A percentile compares a stretch with the other conserved stretches of the same genome.
Evolutionary conservation across 441 rosid genomes (phyloP).

Genomic region (Adansonia madagascariensis): DNA sequence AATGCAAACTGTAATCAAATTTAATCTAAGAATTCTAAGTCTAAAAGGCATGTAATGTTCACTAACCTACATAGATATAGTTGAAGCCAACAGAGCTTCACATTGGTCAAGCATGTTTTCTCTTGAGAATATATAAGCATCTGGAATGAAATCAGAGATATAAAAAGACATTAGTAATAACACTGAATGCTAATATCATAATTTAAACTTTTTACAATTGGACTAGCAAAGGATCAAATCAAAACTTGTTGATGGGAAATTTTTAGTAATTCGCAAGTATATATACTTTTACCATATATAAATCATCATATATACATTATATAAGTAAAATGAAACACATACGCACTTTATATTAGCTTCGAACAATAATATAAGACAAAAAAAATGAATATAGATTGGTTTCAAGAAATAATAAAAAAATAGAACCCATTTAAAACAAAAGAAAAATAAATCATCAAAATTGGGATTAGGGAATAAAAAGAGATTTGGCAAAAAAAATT

Average conservation of each 20-base stretch:
- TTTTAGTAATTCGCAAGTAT: neutral
- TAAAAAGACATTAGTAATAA: conserved; percentile 7
- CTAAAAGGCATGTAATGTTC: neutral
- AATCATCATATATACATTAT: too few species aligned
- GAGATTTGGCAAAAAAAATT: too few species aligned
- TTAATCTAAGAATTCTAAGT: neutral
- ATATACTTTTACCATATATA: neutral
- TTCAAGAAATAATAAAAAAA: too few species aligned
- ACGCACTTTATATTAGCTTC: too few species aligned
- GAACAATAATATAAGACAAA: too few species aligned
- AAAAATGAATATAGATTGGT: too few species aligned
- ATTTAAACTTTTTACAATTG: neutral
- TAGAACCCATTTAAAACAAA: too few species aligned
- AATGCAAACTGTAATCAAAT: neutral
- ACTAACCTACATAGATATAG: conserved; percentile 66
- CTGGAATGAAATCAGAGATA: conserved; percentile 5
- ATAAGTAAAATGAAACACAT: too few species aligned
- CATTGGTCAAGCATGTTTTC: conserved; percentile 57
- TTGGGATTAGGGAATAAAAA: too few species aligned
- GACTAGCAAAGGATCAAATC: neutral
- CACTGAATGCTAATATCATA: conserved; percentile 2
- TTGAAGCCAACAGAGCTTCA: conserved; percentile 56
- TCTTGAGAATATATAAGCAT: conserved; percentile 32
- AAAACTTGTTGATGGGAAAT: neutral
- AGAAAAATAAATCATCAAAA: too few species aligned